phyloP scores from a whole-genome alignment of 1,139 yeast species.

The Candida mesenterica region DNA sequence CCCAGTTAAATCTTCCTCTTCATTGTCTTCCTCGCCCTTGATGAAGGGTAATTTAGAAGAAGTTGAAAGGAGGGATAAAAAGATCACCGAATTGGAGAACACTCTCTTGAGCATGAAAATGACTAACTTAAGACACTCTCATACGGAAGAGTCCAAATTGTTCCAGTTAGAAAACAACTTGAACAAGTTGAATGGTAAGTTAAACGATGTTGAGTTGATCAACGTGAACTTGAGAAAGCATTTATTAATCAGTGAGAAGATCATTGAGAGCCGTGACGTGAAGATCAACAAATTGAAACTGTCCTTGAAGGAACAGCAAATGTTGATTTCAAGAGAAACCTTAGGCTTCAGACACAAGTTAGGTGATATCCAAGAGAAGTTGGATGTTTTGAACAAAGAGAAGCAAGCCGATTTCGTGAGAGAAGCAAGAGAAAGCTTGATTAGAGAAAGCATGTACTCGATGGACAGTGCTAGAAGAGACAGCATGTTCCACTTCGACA shows the following conservation, averaged over 20 bases:
- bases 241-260: constrained; percentile 50
- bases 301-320: constrained; percentile 52
- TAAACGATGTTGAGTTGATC: constrained; percentile 40
- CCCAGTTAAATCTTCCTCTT: constrained; percentile 13
- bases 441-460: constrained; percentile 18
- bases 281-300: constrained; percentile 57
- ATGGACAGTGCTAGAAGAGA: constrained; percentile 16
- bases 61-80: constrained; percentile 33
- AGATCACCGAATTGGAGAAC: constrained; percentile 39
- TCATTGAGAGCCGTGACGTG: constrained; percentile 58
- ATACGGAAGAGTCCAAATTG: constrained; percentile 48
- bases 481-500: constrained; percentile 16
- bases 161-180: constrained; percentile 40
- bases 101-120: constrained; percentile 37
- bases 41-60: constrained; percentile 21
- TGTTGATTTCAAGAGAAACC: constrained; percentile 49
- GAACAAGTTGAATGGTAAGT: constrained; percentile 36
- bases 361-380: constrained; percentile 40
- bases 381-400: constrained; percentile 22
- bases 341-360: constrained; percentile 54
- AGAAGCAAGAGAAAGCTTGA: constrained; percentile 15
- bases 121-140: constrained; percentile 31
- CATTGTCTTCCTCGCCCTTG: constrained; percentile 8
- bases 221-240: constrained; percentile 42
- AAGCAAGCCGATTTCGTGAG: constrained; percentile 18